Percentiles rank a stretch among this genome's conserved stretches.
Conservation (phyloP, 148 eudicot species). For the Arbutus unedo region DNA sequence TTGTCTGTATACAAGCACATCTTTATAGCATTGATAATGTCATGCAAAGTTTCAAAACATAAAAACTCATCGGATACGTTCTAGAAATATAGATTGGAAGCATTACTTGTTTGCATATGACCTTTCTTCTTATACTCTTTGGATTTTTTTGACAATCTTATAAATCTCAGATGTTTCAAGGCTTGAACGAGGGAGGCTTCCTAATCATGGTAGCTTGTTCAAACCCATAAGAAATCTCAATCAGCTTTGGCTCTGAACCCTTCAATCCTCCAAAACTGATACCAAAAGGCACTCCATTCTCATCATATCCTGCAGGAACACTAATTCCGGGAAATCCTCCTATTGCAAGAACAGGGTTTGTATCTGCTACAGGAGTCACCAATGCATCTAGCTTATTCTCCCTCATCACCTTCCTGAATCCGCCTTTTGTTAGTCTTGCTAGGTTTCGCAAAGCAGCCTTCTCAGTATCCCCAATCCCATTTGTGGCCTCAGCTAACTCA, state of each 20-base stretch:
- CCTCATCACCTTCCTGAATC: slow-evolving; percentile 39
- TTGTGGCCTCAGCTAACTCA: slow-evolving; percentile 35
- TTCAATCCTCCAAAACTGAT: slow-evolving; percentile 40
- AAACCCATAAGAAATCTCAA: slow-evolving; percentile 39
- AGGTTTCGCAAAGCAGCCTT: slow-evolving; percentile 25
- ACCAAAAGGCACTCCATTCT: slow-evolving; percentile 46
- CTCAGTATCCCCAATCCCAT: slow-evolving; percentile 35
- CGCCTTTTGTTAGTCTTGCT: slow-evolving; percentile 29
- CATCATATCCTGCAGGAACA: slow-evolving; percentile 45
- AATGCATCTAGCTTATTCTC: slow-evolving; percentile 43
- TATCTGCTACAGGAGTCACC: slow-evolving; percentile 39
- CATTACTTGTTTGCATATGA: too few relatives aligned
- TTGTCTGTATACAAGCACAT: too few relatives aligned
- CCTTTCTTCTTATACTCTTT: too few relatives aligned
- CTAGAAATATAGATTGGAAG: too few relatives aligned
- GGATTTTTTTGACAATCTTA: neutral
- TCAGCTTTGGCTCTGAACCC: slow-evolving; percentile 46
- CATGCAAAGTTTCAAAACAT: too few relatives aligned
- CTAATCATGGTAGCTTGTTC: slow-evolving; percentile 50
- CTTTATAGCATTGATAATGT: too few relatives aligned
- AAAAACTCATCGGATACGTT: too few relatives aligned
- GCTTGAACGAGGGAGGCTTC: slow-evolving; percentile 35
- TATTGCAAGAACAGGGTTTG: slow-evolving; percentile 36
- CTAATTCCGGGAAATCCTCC: slow-evolving; percentile 50
- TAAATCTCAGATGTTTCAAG: neutral